phyloP scores from a whole-genome alignment of 192 early-diverging fungal species.

The Lobosporangium transversale region DNA sequence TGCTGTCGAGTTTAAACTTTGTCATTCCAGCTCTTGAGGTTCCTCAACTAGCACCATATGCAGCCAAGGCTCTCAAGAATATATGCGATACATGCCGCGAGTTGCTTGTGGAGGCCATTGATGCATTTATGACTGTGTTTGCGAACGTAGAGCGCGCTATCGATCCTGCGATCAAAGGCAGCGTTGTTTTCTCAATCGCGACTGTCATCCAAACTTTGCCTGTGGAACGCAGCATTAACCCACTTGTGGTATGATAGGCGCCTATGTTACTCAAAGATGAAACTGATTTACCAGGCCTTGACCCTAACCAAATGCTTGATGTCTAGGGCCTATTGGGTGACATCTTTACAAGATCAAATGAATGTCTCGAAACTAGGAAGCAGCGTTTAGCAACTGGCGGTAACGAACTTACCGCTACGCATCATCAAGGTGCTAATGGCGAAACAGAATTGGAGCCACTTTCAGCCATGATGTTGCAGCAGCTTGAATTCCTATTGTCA shows the following conservation, averaged over 20 bases:
- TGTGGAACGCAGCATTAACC: slow-evolving; percentile 32
- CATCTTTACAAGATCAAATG: slow-evolving; percentile 40
- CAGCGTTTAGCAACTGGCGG: slow-evolving; percentile 10
- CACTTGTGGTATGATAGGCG: slow-evolving; percentile 31
- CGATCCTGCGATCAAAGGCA: slow-evolving; percentile 47
- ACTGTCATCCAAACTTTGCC: slow-evolving; percentile 49
- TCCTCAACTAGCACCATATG: slow-evolving; percentile 63
- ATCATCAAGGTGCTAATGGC: slow-evolving; percentile 3
- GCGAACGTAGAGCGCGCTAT: slow-evolving; percentile 59
- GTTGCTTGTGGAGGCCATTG: slow-evolving; percentile 66
- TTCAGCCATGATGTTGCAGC: slow-evolving; percentile 47
- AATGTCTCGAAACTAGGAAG: slow-evolving; percentile 37
- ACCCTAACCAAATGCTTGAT: background rate
- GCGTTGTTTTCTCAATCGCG: slow-evolving; percentile 47
- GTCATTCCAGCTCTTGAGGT: slow-evolving; percentile 69
- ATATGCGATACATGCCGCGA: slow-evolving; percentile 79
- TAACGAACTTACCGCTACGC: slow-evolving; percentile 2
- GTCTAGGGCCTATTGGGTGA: slow-evolving; percentile 36
- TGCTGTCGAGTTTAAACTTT: slow-evolving; percentile 68
- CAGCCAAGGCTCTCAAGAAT: slow-evolving; percentile 71
- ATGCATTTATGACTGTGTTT: slow-evolving; percentile 68
- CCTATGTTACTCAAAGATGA: background rate
- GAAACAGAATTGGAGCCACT: slow-evolving; percentile 33
- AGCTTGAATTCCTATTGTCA: slow-evolving; percentile 59
- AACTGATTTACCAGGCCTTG: too few species aligned